Conservation (phyloP, 1,139 yeast genomes). For the Candida anutae region DNA sequence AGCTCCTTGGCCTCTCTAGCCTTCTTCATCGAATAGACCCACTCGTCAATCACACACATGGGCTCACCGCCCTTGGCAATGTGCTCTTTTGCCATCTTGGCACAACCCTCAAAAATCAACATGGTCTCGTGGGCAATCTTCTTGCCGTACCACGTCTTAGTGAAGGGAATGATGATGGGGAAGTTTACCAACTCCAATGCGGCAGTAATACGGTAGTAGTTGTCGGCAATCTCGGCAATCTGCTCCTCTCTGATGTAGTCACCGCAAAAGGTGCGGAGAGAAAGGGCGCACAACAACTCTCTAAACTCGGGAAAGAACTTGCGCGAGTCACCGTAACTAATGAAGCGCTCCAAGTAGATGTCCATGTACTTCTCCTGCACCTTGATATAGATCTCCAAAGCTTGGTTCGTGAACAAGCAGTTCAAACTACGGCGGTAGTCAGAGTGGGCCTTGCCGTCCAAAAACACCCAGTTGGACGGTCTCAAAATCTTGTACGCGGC, state of each 20-base stretch:
- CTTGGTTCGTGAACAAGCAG: slow-evolving; percentile 79
- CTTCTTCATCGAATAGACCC: slow-evolving; percentile 81
- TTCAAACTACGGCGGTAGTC: slow-evolving; percentile 89
- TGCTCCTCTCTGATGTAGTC: slow-evolving; percentile 88
- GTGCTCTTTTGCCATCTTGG: slow-evolving; percentile 74
- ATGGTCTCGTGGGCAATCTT: slow-evolving; percentile 88
- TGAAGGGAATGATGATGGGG: slow-evolving; percentile 91
- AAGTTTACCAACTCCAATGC: slow-evolving; percentile 95
- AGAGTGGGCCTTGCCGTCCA: slow-evolving; percentile 90
- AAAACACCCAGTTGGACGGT: slow-evolving; percentile 95
- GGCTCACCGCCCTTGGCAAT: slow-evolving; percentile 76
- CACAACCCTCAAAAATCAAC: slow-evolving; percentile 83
- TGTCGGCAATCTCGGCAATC: slow-evolving; percentile 79
- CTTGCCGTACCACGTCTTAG: slow-evolving; percentile 97
- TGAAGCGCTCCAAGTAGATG: slow-evolving; percentile 61
- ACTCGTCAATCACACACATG: slow-evolving; percentile 87
- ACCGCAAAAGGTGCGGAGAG: slow-evolving; percentile 92
- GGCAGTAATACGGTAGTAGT: slow-evolving; percentile 84
- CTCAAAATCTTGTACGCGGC: slow-evolving; percentile 89
- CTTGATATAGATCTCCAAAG: slow-evolving; percentile 78
- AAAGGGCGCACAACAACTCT: slow-evolving; percentile 90
- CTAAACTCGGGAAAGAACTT: slow-evolving; percentile 89
- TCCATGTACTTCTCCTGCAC: slow-evolving; percentile 80
- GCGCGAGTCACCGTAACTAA: slow-evolving; percentile 52
- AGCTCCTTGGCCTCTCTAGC: slow-evolving; percentile 45